phyloP scores from a whole-genome alignment of 257 asterid genomes.

The Nicotiana undulata region DNA sequence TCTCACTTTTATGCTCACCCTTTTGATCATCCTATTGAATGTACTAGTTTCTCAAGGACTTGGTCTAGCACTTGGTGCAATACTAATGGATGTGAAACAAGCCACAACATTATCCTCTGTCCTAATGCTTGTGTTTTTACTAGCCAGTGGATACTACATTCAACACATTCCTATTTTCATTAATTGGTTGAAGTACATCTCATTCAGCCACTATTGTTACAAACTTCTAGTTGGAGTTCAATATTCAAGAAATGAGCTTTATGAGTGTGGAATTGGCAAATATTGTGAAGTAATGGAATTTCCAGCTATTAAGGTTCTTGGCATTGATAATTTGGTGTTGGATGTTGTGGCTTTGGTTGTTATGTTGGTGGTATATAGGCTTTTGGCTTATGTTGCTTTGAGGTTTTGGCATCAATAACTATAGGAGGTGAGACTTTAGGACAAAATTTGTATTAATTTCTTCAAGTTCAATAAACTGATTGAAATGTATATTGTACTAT shows the following conservation, averaged over 20 bases:
- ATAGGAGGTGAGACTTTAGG: neutral
- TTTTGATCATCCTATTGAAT: conserved; percentile 47
- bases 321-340: conserved; percentile 32
- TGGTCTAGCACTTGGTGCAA: conserved; percentile 84
- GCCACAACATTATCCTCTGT: conserved; percentile 66
- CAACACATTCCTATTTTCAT: conserved; percentile 66
- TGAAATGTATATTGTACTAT: neutral
- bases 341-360: conserved; percentile 60
- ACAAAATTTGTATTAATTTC: neutral
- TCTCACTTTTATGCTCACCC: conserved; percentile 43
- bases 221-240: conserved; percentile 70
- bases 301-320: conserved; percentile 58
- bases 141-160: conserved; percentile 74
- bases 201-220: conserved; percentile 66
- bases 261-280: conserved; percentile 42
- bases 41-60: conserved; percentile 79
- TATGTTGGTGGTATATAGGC: conserved; percentile 71
- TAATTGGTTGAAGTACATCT: conserved; percentile 60
- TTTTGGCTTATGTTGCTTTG: conserved; percentile 71
- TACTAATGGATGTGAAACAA: conserved; percentile 65
- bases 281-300: conserved; percentile 52
- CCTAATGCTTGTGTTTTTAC: conserved; percentile 58
- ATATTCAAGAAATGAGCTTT: conserved; percentile 40
- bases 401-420: conserved; percentile 45
- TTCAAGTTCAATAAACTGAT: conserved; percentile 2